A percentile compares a stretch with the other conserved stretches of the same genome.
phyloP scores from a whole-genome alignment of 2,329 filamentous ascomycete species.

The Botrytis galanthina region DNA sequence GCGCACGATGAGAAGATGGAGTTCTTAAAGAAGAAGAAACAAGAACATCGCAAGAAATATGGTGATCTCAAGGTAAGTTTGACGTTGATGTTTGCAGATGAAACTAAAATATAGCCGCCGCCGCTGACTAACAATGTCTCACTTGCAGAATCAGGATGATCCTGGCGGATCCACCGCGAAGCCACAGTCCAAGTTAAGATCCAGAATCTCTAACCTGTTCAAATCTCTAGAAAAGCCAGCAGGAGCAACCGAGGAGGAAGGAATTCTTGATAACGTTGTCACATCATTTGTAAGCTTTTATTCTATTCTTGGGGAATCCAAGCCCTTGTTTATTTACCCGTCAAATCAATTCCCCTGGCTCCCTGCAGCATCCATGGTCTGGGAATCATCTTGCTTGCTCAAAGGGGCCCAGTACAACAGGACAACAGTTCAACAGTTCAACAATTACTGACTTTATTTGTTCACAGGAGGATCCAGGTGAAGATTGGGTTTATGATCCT shows the following conservation, averaged over 20 bases:
- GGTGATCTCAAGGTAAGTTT: conserved; percentile 1
- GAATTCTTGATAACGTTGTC: background rate
- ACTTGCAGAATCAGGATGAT: conserved; percentile 6
- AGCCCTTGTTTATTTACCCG: background rate
- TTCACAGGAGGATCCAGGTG: background rate
- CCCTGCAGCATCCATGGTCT: background rate
- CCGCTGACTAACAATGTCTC: conserved; percentile 14
- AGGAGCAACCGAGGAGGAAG: background rate
- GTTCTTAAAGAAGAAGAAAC: background rate
- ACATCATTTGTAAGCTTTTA: background rate
- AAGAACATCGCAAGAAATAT: background rate
- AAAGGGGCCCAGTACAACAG: background rate
- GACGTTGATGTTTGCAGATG: conserved; percentile 1
- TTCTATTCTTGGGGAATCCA: background rate
- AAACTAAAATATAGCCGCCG: background rate
- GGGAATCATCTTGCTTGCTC: background rate
- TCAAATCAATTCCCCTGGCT: background rate
- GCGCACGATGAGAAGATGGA: background rate
- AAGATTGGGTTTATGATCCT: background rate
- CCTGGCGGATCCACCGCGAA: background rate
- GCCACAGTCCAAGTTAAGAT: background rate
- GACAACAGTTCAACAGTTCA: background rate
- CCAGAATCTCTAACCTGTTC: background rate
- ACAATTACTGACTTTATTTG: background rate
- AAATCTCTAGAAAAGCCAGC: background rate